phyloP scores from a whole-genome alignment of 208 protist species.

The Trypanosoma boissoni region DNA sequence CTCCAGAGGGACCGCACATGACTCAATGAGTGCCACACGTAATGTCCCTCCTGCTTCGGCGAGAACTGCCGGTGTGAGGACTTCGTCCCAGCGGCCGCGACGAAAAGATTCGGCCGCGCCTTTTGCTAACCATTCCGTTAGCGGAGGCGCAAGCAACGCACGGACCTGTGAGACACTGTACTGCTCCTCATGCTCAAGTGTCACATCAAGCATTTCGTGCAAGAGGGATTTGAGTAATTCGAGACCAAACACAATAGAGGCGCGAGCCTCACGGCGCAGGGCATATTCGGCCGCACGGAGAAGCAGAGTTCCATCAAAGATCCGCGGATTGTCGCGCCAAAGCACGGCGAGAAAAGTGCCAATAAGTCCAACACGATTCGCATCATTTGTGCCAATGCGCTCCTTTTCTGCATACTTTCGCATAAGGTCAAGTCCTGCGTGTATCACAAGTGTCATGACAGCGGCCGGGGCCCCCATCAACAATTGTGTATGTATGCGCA shows the following conservation, averaged over 20 bases:
- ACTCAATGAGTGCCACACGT: slow-evolving; percentile 28
- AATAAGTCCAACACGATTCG: slow-evolving; percentile 44
- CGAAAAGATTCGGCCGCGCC: slow-evolving; percentile 74
- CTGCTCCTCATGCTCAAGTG: slow-evolving; percentile 68
- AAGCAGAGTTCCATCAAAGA: slow-evolving; percentile 42
- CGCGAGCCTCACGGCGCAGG: slow-evolving; percentile 42
- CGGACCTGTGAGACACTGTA: slow-evolving; percentile 49
- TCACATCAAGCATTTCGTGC: slow-evolving; percentile 42
- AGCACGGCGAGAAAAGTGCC: slow-evolving; percentile 53
- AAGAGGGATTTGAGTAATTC: slow-evolving; percentile 64
- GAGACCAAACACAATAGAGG: slow-evolving; percentile 45
- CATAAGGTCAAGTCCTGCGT: slow-evolving; percentile 50
- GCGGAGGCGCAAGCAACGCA: slow-evolving; percentile 34
- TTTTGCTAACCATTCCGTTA: slow-evolving; percentile 53
- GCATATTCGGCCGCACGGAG: slow-evolving; percentile 56
- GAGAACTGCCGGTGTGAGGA: slow-evolving; percentile 25
- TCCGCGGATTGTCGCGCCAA: slow-evolving; percentile 49
- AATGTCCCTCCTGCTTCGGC: slow-evolving; percentile 18
- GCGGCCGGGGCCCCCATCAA: slow-evolving; percentile 49
- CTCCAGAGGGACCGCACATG: slow-evolving; percentile 32
- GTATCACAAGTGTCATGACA: slow-evolving; percentile 52
- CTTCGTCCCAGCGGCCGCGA: slow-evolving; percentile 36
- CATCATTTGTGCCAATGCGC: slow-evolving; percentile 26
- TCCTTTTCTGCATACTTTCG: slow-evolving; percentile 48
- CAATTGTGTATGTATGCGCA: slow-evolving; percentile 60